Evolutionary conservation across 1,284 basidiomycete species (phyloP), one percentile per base, ranked within the genome.

Genomic region (Sporisorium graminicola): DNA sequence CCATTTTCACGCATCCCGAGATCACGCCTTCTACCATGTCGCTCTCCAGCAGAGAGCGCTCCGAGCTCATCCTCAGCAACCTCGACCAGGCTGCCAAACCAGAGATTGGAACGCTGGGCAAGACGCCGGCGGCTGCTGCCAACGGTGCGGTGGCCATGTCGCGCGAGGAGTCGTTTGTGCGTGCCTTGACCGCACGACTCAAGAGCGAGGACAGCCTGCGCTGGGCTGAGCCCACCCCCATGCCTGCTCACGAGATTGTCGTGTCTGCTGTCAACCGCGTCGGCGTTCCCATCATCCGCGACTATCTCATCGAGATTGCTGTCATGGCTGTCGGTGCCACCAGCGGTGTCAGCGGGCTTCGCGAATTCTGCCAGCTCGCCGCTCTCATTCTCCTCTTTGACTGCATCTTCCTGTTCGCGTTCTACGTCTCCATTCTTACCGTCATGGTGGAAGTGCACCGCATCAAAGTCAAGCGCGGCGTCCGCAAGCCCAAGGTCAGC

Each of bases 351-450:
- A 91, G 92, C 33, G 97, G 97, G 7, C 88, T 99, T 56, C 91
- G 91, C 78, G 95, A 99, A 86, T 97, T 98, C 82, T 99, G 96
- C 86, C 93, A 94, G 33, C 90, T 99, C 16, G 95, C 94, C 2
- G 94, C 94, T 0, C 87, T 98, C 37, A 90, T 94, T 59, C 89
- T 99, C 59, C 89, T 89, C 12, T 89, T 94, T 61, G 96, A 99
- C 86, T 97, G 94, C 86, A 83, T 94, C 55, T 90, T 95, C 86
- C 90, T 98, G 73, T 93, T 93, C 86, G 94, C 94, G 0, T 97
- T 98, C 87, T 93, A 95, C 85, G 90, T 93, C 1, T 91, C 93
- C 3, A 91, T 98, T 66, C 88, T 99, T 70, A 92, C 91, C 44
- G 90, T 99, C 85, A 97, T 98, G 92, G 92, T 98, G 78, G 96